phyloP scores from a whole-genome alignment of 208 protist genomes.

The Trichomonas gallinae region DNA sequence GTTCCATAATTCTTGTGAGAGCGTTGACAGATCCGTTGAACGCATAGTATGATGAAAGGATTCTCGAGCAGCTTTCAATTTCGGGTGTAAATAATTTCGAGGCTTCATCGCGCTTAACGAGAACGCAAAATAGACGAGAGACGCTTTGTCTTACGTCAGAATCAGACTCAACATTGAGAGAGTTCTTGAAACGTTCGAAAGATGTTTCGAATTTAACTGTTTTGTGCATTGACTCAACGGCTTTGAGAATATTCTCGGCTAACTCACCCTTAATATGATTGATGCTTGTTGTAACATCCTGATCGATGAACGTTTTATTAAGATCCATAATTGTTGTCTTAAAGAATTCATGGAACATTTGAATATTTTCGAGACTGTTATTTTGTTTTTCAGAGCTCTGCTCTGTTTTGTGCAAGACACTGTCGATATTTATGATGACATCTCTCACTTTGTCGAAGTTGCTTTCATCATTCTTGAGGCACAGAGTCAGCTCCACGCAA shows the following conservation, averaged over 20 bases:
- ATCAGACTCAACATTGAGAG: background rate
- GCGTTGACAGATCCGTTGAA: background rate
- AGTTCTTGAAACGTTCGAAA: background rate
- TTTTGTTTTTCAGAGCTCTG: background rate
- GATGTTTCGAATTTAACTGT: background rate
- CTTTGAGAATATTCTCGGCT: background rate
- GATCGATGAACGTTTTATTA: background rate
- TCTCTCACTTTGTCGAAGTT: background rate
- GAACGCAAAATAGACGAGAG: background rate
- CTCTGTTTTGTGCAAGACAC: background rate
- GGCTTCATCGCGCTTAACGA: background rate
- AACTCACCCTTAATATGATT: background rate
- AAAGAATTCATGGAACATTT: background rate
- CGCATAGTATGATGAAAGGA: background rate
- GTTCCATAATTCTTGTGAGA: background rate
- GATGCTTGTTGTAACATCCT: background rate
- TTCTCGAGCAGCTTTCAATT: background rate
- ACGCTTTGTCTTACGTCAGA: background rate
- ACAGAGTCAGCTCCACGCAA: background rate
- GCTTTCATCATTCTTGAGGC: background rate
- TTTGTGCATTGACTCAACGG: background rate
- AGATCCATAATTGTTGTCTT: background rate
- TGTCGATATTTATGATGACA: background rate
- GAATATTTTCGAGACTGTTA: background rate
- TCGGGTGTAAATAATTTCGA: background rate